phyloP scores from a whole-genome alignment of 2,329 filamentous ascomycete species.

The Curvularia spicifera region DNA sequence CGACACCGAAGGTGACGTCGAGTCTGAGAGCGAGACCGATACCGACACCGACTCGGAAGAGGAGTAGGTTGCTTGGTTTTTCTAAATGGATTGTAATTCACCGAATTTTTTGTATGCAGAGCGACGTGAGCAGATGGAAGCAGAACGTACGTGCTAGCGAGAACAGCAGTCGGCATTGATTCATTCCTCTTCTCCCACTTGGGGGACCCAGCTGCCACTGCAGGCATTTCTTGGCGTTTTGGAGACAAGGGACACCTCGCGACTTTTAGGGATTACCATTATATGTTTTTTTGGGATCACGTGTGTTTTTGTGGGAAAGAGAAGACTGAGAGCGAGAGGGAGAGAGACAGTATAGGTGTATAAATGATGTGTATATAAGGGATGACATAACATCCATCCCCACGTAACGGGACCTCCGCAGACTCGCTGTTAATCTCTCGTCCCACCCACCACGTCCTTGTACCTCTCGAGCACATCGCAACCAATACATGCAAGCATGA shows the following conservation, averaged over 20 bases:
- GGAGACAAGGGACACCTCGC: constrained; percentile 5
- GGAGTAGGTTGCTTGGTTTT: constrained; percentile 34
- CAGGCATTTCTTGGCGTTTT: constrained; percentile 42
- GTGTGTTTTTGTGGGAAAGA: background rate
- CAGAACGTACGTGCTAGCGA: constrained; percentile 10
- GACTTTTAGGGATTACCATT: constrained; percentile 10
- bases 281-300: constrained; percentile 7
- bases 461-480: background rate
- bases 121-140: background rate
- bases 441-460: background rate
- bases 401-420: too few relatives aligned
- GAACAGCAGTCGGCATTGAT: background rate
- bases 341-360: constrained; percentile 7
- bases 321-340: constrained; percentile 5
- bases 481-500: background rate
- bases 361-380: constrained; percentile 23
- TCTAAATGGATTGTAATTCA: background rate
- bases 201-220: constrained; percentile 1
- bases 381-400: background rate
- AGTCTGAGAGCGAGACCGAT: constrained; percentile 58
- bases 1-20: constrained; percentile 68
- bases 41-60: constrained; percentile 53
- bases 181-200: constrained; percentile 4
- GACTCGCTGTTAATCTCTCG: background rate
- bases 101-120: background rate